phyloP scores from a whole-genome alignment of 495 filamentous ascomycete genomes.

The Penicillium herquei region DNA sequence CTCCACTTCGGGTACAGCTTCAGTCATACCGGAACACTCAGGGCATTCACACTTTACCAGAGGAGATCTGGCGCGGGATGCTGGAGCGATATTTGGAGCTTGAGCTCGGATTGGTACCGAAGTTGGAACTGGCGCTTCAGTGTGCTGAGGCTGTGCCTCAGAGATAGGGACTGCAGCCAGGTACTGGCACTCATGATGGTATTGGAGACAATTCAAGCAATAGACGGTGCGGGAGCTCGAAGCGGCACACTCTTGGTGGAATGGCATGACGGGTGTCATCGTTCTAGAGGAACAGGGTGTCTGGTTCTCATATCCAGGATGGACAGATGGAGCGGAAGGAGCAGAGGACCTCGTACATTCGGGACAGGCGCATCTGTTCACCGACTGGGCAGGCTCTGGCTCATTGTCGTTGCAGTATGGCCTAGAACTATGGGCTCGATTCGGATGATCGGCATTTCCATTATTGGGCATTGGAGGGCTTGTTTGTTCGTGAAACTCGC shows the following conservation, averaged over 20 bases:
- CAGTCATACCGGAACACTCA: not conserved
- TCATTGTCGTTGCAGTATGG: not conserved
- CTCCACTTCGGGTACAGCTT: not conserved
- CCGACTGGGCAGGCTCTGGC: not conserved
- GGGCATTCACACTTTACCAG: not conserved
- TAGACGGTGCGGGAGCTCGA: not conserved
- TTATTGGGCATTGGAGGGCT: not conserved
- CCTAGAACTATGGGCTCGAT: not conserved
- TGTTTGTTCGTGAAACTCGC: constrained; percentile 1
- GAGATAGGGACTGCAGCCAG: not conserved
- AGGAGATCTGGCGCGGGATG: not conserved
- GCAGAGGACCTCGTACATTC: not conserved
- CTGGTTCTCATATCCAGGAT: not conserved
- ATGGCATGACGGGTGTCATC: not conserved
- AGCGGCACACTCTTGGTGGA: not conserved
- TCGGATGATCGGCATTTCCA: not conserved
- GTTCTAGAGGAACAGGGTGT: not conserved
- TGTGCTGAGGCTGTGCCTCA: not conserved
- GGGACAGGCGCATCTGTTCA: not conserved
- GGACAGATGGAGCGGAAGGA: not conserved
- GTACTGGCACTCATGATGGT: not conserved
- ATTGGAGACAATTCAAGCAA: not conserved
- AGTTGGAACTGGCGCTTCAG: not conserved
- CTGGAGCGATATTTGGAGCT: not conserved
- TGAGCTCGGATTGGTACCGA: not conserved